Evolutionary conservation across 2,329 filamentous ascomycete genomes (phyloP).

Genomic region (Aspergillus terreus): DNA sequence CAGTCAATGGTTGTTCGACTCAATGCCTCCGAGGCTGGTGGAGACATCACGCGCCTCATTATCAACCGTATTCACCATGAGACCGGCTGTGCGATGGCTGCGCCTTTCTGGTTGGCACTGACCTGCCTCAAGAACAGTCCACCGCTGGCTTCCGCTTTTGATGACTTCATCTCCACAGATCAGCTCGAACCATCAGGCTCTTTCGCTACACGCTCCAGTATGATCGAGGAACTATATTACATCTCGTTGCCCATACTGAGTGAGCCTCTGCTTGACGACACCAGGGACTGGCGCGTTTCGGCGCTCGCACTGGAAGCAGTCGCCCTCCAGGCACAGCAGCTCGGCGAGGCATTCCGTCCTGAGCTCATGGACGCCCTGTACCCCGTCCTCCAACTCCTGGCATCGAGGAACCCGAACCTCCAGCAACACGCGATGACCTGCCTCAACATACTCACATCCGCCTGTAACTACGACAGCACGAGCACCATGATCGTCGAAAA

Average conservation of each 20-base stretch:
- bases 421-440: slow-evolving; percentile 79
- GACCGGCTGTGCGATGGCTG: slow-evolving; percentile 57
- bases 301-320: slow-evolving; percentile 78
- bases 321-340: slow-evolving; percentile 67
- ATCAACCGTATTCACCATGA: slow-evolving; percentile 60
- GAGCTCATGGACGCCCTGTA: slow-evolving; percentile 91
- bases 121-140: slow-evolving; percentile 63
- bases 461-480: slow-evolving; percentile 71
- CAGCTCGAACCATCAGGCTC: slow-evolving; percentile 28
- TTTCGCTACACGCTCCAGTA: slow-evolving; percentile 24
- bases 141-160: slow-evolving; percentile 52
- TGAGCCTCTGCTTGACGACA: slow-evolving; percentile 34
- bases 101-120: slow-evolving; percentile 77
- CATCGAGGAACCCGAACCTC: slow-evolving; percentile 63
- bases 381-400: slow-evolving; percentile 83
- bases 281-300: slow-evolving; percentile 66
- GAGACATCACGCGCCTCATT: slow-evolving; percentile 60
- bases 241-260: slow-evolving; percentile 39
- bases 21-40: slow-evolving; percentile 39
- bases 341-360: slow-evolving; percentile 66
- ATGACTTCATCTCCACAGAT: slow-evolving; percentile 63
- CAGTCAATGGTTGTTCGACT: slow-evolving; percentile 58
- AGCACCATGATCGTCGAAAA: slow-evolving; percentile 82
- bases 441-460: slow-evolving; percentile 71
- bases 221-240: slow-evolving; percentile 45